Percentiles rank a stretch among this genome's conserved stretches.
Evolutionary conservation across 768 basidiomycete genomes (phyloP).

Genomic region (Amanita molliuscula): DNA sequence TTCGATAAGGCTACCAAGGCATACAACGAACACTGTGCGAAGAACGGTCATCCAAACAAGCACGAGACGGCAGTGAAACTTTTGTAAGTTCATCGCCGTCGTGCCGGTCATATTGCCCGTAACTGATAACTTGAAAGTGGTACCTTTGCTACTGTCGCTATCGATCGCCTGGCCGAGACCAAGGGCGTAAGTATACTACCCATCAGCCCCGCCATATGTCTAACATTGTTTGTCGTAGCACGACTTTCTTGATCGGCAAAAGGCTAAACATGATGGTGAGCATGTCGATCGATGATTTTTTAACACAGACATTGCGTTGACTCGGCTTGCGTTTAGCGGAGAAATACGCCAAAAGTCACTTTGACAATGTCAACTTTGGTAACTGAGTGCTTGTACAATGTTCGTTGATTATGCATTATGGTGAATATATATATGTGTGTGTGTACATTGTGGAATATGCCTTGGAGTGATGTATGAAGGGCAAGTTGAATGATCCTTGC

Average conservation of each 20-base stretch:
- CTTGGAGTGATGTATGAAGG: background rate
- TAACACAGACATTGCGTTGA: background rate
- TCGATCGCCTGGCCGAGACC: conserved; percentile 46
- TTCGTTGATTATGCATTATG: background rate
- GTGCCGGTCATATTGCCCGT: background rate
- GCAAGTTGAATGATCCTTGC: too few species aligned
- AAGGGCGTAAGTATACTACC: conserved; percentile 25
- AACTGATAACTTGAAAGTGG: conserved; percentile 23
- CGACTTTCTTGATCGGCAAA: conserved; percentile 15
- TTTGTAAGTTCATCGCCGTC: conserved; percentile 21
- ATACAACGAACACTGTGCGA: conserved; percentile 42
- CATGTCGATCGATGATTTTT: background rate
- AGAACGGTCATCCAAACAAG: conserved; percentile 34
- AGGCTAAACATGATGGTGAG: conserved; percentile 15
- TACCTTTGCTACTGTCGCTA: conserved; percentile 41
- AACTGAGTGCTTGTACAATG: background rate
- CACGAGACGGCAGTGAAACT: conserved; percentile 53
- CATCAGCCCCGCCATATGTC: background rate
- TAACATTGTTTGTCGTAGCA: conserved; percentile 8
- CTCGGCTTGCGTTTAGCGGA: conserved; percentile 7
- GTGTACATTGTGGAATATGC: background rate
- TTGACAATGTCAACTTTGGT: background rate
- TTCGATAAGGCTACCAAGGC: conserved; percentile 47
- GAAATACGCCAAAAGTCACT: conserved; percentile 8
- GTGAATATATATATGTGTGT: too few species aligned